These are phyloP conservation scores for Dendrobium catenatum DNA, from an alignment of 106 monocot genomes.

Conservation along the genomic window DNA sequence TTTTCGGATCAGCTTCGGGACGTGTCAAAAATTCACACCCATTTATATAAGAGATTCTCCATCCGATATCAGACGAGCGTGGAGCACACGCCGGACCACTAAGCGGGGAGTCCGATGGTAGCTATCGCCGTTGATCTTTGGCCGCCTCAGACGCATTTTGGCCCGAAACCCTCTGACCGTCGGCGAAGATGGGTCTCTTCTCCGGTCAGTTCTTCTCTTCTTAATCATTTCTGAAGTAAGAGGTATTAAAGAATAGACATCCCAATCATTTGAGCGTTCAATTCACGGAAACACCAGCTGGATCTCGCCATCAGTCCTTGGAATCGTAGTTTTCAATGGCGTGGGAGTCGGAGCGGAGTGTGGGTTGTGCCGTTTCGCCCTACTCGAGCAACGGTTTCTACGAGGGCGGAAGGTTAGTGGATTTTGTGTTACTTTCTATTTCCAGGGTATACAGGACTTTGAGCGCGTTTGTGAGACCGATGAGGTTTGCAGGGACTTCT, in stretches of 20 bases:
- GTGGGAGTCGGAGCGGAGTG: background rate
- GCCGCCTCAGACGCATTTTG: slow-evolving; percentile 1
- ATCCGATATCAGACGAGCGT: background rate
- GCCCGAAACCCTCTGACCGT: background rate
- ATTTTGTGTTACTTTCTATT: background rate
- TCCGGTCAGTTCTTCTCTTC: slow-evolving; percentile 11
- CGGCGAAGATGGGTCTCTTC: background rate
- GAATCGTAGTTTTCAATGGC: background rate
- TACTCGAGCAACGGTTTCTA: slow-evolving; percentile 15
- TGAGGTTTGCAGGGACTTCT: slow-evolving; percentile 27
- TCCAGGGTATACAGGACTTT: background rate
- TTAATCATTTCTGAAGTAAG: background rate
- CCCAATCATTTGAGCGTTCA: background rate
- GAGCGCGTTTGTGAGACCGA: background rate
- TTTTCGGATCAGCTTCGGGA: no score
- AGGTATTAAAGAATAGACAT: background rate
- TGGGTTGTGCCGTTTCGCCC: slow-evolving; percentile 12
- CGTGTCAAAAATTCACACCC: no score
- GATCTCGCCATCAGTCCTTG: background rate
- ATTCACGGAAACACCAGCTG: background rate
- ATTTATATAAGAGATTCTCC: background rate
- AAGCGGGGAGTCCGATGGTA: background rate
- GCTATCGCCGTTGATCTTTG: background rate
- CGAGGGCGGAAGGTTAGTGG: slow-evolving; percentile 15
- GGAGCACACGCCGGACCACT: background rate